Evolutionary conservation across 345 rosid species (phyloP).

Genomic region (Durio zibethinus): DNA sequence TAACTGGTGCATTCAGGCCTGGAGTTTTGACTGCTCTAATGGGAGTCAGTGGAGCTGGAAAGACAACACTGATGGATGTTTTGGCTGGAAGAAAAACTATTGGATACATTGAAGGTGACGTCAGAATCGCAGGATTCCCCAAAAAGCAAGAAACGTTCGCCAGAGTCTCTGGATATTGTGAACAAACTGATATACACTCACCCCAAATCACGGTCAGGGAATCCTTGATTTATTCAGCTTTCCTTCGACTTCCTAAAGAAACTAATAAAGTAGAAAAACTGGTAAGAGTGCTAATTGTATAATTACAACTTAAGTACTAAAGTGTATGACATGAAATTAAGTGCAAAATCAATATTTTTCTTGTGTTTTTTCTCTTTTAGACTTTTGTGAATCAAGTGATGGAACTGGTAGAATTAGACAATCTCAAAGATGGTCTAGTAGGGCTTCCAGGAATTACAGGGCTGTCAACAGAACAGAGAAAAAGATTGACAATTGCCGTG

Average conservation of each 20-base stretch:
- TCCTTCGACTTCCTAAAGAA: conserved; percentile 76
- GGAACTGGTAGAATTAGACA: conserved; percentile 59
- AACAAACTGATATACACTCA: conserved; percentile 85
- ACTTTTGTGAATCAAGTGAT: conserved; percentile 66
- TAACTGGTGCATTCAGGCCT: conserved; percentile 86
- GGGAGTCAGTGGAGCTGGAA: conserved; percentile 99
- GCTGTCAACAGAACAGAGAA: conserved; percentile 80
- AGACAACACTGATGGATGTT: conserved; percentile 97
- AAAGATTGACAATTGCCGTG: conserved; percentile 77
- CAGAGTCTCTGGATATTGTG: conserved; percentile 90
- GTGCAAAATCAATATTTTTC: too few species aligned
- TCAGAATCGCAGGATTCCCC: conserved; percentile 76
- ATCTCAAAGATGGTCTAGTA: conserved; percentile 58
- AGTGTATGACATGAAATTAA: too few species aligned
- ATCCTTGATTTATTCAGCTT: conserved; percentile 85
- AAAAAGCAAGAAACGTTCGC: conserved; percentile 93
- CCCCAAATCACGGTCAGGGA: conserved; percentile 86
- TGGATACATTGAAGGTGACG: conserved; percentile 84
- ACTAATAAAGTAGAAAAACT: conserved; percentile 68
- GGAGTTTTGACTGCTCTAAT: conserved; percentile 88
- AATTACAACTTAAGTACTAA: too few species aligned
- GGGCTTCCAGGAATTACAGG: conserved; percentile 75
- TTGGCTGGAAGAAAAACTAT: conserved; percentile 90
- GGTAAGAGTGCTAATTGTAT: conserved; percentile 34
- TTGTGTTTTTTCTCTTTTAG: conserved; percentile 35